Evolutionary conservation across 2,329 filamentous ascomycete genomes (phyloP), one percentile per base, ranked within the genome.

Genomic region (Drechslerella dactyloides): DNA sequence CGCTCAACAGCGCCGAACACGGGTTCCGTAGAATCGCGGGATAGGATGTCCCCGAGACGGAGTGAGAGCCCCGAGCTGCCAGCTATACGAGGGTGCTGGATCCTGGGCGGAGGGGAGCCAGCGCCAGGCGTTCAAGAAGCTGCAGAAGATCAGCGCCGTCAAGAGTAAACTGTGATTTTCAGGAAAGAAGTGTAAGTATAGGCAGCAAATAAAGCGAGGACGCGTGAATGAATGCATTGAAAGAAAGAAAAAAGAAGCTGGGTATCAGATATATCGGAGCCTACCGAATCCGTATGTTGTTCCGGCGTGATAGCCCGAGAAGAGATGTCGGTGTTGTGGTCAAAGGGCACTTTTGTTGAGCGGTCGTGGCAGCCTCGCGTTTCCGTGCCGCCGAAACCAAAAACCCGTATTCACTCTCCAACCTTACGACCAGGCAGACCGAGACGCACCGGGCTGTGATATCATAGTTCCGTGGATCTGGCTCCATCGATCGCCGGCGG

Each of bases 21-120:
- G 77, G 77, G 1, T 76, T 82, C 23, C 80, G 81, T 1, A 81
- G 80, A 0, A 77, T 82, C 11, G 76, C 76, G 17, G 79, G 80
- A 0, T 81, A 78, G 78, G 80, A 81, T 66, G 75, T 78, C 2
- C 72, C 23, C 2, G 80, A 81, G 74, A 77, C 77, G 0, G 44
- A 74, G 48, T 58, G 79, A 80, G 75, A 78, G 78, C 44, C 77
- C 78, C 0, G 78, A 81, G 72, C 66, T 76, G 77, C 55, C 76
- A 77, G 48, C 76, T 82, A 10, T 79, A 80, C 46, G 78, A 78
- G 6, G 80, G 75, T 4, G 78, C 80, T 44, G 68, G 60, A 6
- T 73, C 77, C 1, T 80, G 79, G 79, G 75, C 74, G 10, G 69
- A 77, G 57, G 78, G n/a, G n/a, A n/a, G n/a, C n/a, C n/a, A 77